Percentiles rank a stretch among this genome's conserved stretches.
Evolutionary conservation across 176 grass and related monocot species (phyloP).

Genomic region (Rhipidocladum racemiflorum): DNA sequence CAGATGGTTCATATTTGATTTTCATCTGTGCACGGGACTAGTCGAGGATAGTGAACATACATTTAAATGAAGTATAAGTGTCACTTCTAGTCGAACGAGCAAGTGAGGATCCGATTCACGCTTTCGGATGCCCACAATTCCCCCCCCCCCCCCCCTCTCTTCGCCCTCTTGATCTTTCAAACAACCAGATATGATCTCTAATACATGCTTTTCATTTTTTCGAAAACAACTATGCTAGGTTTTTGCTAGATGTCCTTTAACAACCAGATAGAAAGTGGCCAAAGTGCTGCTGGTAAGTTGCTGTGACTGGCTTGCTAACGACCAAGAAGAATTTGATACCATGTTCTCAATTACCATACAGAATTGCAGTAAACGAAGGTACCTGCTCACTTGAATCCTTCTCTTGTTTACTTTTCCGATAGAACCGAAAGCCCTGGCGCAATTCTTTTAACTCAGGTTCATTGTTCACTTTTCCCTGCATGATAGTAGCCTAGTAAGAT

Average conservation of each 20-base stretch:
- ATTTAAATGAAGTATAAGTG: too few species aligned
- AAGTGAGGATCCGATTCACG: too few species aligned
- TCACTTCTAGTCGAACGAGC: too few species aligned
- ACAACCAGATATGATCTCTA: too few species aligned
- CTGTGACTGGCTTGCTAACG: background rate
- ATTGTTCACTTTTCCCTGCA: slow-evolving; percentile 48
- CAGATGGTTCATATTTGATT: too few species aligned
- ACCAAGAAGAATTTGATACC: background rate
- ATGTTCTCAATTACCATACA: background rate
- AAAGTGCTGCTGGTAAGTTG: background rate
- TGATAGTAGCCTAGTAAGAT: background rate
- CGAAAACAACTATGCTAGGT: too few species aligned
- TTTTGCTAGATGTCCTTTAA: background rate
- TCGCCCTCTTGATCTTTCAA: too few species aligned
- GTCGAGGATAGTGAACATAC: too few species aligned
- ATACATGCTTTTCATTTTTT: too few species aligned
- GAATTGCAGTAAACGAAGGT: background rate
- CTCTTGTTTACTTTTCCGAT: slow-evolving; percentile 39
- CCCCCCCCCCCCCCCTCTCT: too few species aligned
- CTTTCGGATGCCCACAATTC: too few species aligned
- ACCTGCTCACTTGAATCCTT: slow-evolving; percentile 63
- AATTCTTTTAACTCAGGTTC: slow-evolving; percentile 41
- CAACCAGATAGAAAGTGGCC: background rate
- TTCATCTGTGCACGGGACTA: too few species aligned
- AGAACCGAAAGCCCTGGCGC: slow-evolving; percentile 48